Evolutionary conservation across 2,329 filamentous ascomycete genomes (phyloP).

Genomic region (Pestalotiopsis fici): DNA sequence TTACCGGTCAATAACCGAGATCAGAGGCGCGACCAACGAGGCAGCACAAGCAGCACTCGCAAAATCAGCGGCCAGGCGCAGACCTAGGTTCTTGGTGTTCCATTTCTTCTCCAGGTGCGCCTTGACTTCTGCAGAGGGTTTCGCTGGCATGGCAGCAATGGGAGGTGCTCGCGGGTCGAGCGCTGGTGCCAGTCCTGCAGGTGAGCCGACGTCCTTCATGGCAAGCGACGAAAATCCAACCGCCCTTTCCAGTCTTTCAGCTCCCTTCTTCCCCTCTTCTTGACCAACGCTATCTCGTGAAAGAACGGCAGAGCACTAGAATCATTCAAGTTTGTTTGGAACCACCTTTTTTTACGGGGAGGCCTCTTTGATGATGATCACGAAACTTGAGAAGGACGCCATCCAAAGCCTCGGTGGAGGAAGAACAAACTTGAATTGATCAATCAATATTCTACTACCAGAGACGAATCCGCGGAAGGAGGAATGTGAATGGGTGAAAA

Average conservation of each 20-base stretch:
- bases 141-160: background rate
- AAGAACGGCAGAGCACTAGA: background rate
- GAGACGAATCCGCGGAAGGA: background rate
- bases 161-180: constrained; percentile 1
- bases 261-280: background rate
- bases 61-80: constrained; percentile 68
- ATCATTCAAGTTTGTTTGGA: background rate
- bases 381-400: constrained; percentile 6
- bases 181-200: background rate
- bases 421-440: background rate
- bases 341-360: background rate
- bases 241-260: background rate
- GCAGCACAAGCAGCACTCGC: constrained; percentile 72
- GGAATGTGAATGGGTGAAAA: background rate
- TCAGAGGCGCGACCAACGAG: constrained; percentile 77
- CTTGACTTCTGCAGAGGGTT: constrained; percentile 7
- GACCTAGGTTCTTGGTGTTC: constrained; percentile 75
- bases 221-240: background rate
- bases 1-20: constrained; percentile 85
- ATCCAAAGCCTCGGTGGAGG: background rate
- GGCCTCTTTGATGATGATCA: constrained; percentile 6
- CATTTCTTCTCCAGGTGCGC: constrained; percentile 43
- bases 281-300: background rate
- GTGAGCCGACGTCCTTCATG: background rate
- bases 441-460: background rate